phyloP scores from a whole-genome alignment of 495 filamentous ascomycete genomes.

The Podospora fimiseda region DNA sequence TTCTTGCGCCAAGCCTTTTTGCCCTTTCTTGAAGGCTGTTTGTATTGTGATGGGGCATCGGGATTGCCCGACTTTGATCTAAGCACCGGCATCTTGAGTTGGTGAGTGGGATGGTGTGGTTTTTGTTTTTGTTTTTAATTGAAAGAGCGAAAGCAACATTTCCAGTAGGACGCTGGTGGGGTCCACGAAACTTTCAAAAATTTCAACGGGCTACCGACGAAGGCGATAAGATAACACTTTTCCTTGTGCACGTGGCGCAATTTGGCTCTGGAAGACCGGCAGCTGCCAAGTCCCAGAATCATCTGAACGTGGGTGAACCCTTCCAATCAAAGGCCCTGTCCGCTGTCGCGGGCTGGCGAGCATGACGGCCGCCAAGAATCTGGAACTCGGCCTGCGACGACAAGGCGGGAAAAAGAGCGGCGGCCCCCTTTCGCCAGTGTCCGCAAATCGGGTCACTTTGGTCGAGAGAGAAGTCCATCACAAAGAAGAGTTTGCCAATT shows the following conservation, averaged over 20 bases:
- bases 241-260: background rate
- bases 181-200: constrained; percentile 10
- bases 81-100: constrained; percentile 23
- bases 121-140: background rate
- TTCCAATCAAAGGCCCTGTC: background rate
- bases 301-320: background rate
- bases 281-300: background rate
- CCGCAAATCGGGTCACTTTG: constrained; percentile 1
- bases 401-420: constrained; percentile 13
- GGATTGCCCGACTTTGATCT: constrained; percentile 27
- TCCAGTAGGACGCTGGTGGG: constrained; percentile 7
- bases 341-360: background rate
- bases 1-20: constrained; percentile 99
- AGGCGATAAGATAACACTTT: constrained; percentile 16
- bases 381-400: constrained; percentile 5
- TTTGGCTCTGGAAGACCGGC: background rate
- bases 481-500: constrained; percentile 5
- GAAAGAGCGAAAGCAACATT: background rate
- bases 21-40: constrained; percentile 89
- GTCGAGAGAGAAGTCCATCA: constrained; percentile 5
- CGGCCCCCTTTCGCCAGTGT: constrained; percentile 6
- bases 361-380: constrained; percentile 29
- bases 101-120: background rate
- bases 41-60: constrained; percentile 48
- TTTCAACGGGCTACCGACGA: constrained; percentile 13